Percentiles rank a stretch among this genome's conserved stretches.
phyloP scores from a whole-genome alignment of 257 asterid genomes.

The Lycium barbarum region DNA sequence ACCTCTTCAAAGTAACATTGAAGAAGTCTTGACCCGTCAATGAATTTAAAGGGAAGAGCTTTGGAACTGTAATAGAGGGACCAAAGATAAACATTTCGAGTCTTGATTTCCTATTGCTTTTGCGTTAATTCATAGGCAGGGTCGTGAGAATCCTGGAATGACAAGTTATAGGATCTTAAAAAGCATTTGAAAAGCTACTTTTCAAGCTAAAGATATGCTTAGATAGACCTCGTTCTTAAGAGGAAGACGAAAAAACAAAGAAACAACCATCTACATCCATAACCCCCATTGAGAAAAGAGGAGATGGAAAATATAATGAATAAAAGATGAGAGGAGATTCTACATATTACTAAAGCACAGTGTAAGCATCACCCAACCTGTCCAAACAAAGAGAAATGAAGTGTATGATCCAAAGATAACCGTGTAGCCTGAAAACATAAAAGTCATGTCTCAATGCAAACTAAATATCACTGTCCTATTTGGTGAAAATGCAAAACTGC shows the following conservation, averaged over 20 bases:
- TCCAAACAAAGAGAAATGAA: conserved; percentile 85
- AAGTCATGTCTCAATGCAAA: conserved; percentile 22
- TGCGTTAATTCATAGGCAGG: background rate
- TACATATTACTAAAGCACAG: background rate
- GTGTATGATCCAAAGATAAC: conserved; percentile 92
- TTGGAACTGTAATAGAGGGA: background rate
- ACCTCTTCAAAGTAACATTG: too few species aligned
- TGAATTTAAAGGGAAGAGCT: background rate
- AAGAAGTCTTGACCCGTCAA: too few species aligned
- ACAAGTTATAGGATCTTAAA: background rate
- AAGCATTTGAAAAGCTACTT: background rate
- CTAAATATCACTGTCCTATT: conserved; percentile 5
- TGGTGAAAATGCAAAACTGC: background rate
- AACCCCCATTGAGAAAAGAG: background rate
- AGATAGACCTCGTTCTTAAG: background rate
- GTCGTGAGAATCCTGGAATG: background rate
- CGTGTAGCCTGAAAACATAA: conserved; percentile 74
- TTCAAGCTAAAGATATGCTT: background rate
- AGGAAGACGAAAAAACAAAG: too few species aligned
- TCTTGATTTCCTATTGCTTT: conserved; percentile 10
- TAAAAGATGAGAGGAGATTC: background rate
- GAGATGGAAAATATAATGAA: background rate
- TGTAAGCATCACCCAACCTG: conserved; percentile 62
- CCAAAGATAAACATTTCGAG: background rate
- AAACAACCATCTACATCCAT: background rate